Evolutionary conservation across 2,329 filamentous ascomycete species (phyloP), one percentile per base, ranked within the genome.

Genomic region (Fusarium torreyae): DNA sequence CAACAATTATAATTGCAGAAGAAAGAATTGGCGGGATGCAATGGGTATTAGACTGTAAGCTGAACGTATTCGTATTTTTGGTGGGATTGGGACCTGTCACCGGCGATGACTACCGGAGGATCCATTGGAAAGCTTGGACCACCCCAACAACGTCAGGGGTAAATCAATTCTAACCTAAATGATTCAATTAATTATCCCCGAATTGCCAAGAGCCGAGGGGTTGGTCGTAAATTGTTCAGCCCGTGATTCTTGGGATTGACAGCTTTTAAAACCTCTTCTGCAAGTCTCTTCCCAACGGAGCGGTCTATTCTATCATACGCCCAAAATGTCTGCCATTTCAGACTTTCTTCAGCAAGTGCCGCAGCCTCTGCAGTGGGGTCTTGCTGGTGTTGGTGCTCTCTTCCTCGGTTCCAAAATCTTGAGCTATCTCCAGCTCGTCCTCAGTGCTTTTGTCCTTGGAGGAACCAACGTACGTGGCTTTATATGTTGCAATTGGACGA

Each of bases 381-480:
- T 89, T 48, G 84, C 85, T 49, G 84, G 80, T 36, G 68, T 90
- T 52, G 92, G 92, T 49, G 86, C 87, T 56, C 77, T 92, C 46
- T 88, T 85, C 70, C 69, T 92, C 45, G 83, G 82, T 64, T 83
- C 79, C 66, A 88, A 89, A 76, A 77, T 87, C 20, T 74, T 90
- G 57, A 88, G 85, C 76, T 88, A 88, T 72, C 70, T 89, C 53
- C 84, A 85, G 66, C 85, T 94, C 39, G 71, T 94, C 46, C 77
- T 92, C 61, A 91, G 88, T 77, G 81, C 91, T 39, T 94, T 94
- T 75, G 77, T 94, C 59, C 84, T 94, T 11, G 83, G 84, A 66
- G 89, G 89, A 54, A 87, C 83, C 66, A 88, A 87, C 69, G 89
- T 91, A 81, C 74, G 87, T 78, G 13, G 26, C 53, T 48, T 4